Percentiles rank a stretch among this genome's conserved stretches.
These are phyloP conservation scores for Exobasidium rhododendri DNA, from an alignment of 1,284 basidiomycete species.

Conservation along the genomic window DNA sequence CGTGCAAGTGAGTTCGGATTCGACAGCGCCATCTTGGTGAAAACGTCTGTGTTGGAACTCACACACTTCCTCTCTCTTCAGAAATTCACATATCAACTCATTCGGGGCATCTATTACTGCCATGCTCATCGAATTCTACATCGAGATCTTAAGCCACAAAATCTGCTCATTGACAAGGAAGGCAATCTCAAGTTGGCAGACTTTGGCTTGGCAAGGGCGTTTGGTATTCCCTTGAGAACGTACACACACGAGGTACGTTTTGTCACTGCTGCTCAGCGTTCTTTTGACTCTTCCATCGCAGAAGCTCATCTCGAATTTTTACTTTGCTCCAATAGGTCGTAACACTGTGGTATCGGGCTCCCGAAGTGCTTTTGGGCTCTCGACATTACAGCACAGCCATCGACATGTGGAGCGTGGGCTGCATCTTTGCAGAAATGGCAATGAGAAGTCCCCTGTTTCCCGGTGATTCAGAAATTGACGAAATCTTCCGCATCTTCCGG, in stretches of 20 bases:
- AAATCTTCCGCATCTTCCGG: slow-evolving; percentile 96
- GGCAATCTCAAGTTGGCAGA: slow-evolving; percentile 67
- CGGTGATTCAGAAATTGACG: slow-evolving; percentile 98
- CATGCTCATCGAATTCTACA: slow-evolving; percentile 95
- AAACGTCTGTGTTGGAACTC: slow-evolving; percentile 42
- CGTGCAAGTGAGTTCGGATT: slow-evolving; percentile 67
- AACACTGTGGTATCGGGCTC: slow-evolving; percentile 96
- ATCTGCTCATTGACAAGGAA: slow-evolving; percentile 82
- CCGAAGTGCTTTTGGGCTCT: slow-evolving; percentile 91
- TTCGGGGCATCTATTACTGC: slow-evolving; percentile 85
- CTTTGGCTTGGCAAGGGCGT: slow-evolving; percentile 92
- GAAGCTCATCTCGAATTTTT: not conserved
- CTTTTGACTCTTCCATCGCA: slow-evolving; percentile 1
- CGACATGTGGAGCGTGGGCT: slow-evolving; percentile 98
- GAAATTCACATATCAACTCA: slow-evolving; percentile 87
- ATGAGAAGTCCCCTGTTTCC: slow-evolving; percentile 90
- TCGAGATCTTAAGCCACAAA: slow-evolving; percentile 96
- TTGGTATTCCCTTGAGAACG: slow-evolving; percentile 94
- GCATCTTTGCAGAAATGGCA: slow-evolving; percentile 85
- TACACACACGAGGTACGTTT: slow-evolving; percentile 78
- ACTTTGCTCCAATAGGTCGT: slow-evolving; percentile 64
- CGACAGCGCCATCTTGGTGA: not conserved
- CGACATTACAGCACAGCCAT: slow-evolving; percentile 92
- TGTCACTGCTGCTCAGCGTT: too few relatives aligned
- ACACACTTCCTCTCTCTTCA: slow-evolving; percentile 55